phyloP scores from a whole-genome alignment of 805 yeast species.

The Lipomyces japonicus region DNA sequence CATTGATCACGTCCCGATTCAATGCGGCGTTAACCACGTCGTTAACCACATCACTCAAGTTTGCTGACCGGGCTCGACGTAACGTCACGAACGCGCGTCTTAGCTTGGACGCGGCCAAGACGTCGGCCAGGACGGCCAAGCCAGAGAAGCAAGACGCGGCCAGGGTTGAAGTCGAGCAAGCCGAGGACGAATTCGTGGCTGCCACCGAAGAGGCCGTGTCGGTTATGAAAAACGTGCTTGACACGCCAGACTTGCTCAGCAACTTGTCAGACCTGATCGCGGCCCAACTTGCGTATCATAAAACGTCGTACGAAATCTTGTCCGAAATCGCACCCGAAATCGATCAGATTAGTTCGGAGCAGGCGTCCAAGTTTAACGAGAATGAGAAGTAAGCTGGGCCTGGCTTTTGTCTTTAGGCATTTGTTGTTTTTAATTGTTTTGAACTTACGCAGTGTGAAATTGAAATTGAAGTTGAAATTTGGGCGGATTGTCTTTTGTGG shows the following conservation, averaged over 20 bases:
- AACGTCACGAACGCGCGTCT: slow-evolving; percentile 74
- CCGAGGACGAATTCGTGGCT: slow-evolving; percentile 86
- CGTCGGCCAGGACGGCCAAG: slow-evolving; percentile 47
- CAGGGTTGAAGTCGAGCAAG: slow-evolving; percentile 71
- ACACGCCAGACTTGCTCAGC: slow-evolving; percentile 62
- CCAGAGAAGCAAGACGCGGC: slow-evolving; percentile 70
- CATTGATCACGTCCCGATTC: slow-evolving; percentile 62
- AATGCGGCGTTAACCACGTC: slow-evolving; percentile 63
- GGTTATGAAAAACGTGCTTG: slow-evolving; percentile 75
- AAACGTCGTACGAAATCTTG: slow-evolving; percentile 65
- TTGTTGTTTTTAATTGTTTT: too few species aligned
- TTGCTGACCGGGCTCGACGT: slow-evolving; percentile 64
- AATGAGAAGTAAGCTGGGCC: too few species aligned
- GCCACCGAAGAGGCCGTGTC: slow-evolving; percentile 84
- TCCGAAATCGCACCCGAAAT: slow-evolving; percentile 61
- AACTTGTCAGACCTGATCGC: slow-evolving; percentile 64
- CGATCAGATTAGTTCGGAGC: slow-evolving; percentile 57
- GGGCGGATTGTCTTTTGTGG: too few species aligned
- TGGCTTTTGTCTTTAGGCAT: too few species aligned
- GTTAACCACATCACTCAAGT: slow-evolving; percentile 55
- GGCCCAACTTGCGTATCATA: slow-evolving; percentile 80
- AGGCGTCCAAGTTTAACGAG: slow-evolving; percentile 36
- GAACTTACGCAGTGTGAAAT: too few species aligned
- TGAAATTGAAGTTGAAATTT: too few species aligned
- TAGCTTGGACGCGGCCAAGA: slow-evolving; percentile 74